These are phyloP conservation scores for Neckera pumila DNA, from an alignment of 225 moss, liverwort and hornwort species.

Conservation along the genomic window DNA sequence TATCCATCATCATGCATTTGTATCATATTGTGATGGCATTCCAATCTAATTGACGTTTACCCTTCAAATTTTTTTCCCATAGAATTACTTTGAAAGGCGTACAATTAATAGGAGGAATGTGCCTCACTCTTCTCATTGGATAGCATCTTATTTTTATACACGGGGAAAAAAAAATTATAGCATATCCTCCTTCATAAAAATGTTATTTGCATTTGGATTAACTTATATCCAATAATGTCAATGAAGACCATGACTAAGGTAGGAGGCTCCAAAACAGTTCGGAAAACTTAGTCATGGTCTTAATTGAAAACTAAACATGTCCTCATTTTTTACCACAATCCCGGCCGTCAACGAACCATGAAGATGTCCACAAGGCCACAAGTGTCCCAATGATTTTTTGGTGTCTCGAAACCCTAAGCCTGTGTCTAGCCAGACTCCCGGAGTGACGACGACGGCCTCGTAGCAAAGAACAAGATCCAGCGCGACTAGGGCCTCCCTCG, in stretches of 20 bases:
- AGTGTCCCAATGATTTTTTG: neutral
- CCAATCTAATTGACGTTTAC: fast-evolving
- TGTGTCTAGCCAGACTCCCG: neutral
- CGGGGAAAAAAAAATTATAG: neutral
- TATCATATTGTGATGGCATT: neutral
- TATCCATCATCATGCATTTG: neutral
- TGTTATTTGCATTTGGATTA: neutral
- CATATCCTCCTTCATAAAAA: neutral
- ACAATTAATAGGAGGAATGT: fast-evolving
- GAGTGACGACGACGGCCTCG: neutral
- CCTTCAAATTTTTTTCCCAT: neutral
- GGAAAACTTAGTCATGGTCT: too few relatives aligned
- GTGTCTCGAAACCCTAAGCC: neutral
- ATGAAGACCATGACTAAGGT: neutral
- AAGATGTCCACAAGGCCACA: neutral
- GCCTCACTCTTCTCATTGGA: too few relatives aligned
- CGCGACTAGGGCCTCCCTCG: neutral
- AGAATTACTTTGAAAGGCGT: too few relatives aligned
- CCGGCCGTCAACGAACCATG: neutral
- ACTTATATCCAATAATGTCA: neutral
- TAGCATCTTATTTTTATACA: neutral
- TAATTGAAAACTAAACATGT: neutral
- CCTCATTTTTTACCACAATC: neutral
- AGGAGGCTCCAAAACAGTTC: too few relatives aligned
- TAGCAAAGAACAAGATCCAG: neutral